Percentiles rank a stretch among this genome's conserved stretches.
phyloP scores from a whole-genome alignment of 2,329 filamentous ascomycete genomes.

The Berkeleyomyces rouxiae region DNA sequence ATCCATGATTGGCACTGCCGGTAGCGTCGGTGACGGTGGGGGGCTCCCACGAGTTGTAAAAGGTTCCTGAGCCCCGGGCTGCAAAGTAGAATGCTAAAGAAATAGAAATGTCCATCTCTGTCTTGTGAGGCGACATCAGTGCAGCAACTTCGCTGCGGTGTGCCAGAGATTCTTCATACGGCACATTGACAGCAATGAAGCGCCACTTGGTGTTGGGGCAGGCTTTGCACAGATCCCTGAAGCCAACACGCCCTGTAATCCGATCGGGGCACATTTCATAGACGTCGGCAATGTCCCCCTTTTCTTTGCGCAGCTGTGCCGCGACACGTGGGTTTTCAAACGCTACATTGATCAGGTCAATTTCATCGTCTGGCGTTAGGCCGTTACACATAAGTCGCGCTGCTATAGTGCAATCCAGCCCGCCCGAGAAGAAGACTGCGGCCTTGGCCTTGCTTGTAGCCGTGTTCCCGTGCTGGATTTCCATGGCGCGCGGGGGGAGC shows the following conservation, averaged over 20 bases:
- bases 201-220: conserved; percentile 63
- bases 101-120: conserved; percentile 97
- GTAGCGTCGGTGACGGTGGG: conserved; percentile 1
- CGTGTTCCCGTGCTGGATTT: conserved; percentile 17
- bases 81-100: conserved; percentile 90
- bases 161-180: conserved; percentile 54
- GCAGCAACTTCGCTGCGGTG: conserved; percentile 55
- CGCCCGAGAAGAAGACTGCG: conserved; percentile 82
- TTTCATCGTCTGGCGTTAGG: conserved; percentile 46
- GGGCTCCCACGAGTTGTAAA: neutral
- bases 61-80: conserved; percentile 48
- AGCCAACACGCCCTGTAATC: conserved; percentile 65
- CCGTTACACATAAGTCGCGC: conserved; percentile 67
- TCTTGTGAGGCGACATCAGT: conserved; percentile 84
- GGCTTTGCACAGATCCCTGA: conserved; percentile 50
- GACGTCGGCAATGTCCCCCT: conserved; percentile 23
- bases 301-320: conserved; percentile 30
- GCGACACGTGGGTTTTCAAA: conserved; percentile 81
- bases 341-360: conserved; percentile 88
- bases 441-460: conserved; percentile 31
- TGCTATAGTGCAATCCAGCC: conserved; percentile 79
- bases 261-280: conserved; percentile 86
- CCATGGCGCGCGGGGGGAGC: conserved; percentile 26
- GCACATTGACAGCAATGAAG: conserved; percentile 70
- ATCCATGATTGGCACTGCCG: conserved; percentile 14